Evolutionary conservation across 2,329 filamentous ascomycete genomes (phyloP), one percentile per base, ranked within the genome.

Genomic region (Cercospora sp.): DNA sequence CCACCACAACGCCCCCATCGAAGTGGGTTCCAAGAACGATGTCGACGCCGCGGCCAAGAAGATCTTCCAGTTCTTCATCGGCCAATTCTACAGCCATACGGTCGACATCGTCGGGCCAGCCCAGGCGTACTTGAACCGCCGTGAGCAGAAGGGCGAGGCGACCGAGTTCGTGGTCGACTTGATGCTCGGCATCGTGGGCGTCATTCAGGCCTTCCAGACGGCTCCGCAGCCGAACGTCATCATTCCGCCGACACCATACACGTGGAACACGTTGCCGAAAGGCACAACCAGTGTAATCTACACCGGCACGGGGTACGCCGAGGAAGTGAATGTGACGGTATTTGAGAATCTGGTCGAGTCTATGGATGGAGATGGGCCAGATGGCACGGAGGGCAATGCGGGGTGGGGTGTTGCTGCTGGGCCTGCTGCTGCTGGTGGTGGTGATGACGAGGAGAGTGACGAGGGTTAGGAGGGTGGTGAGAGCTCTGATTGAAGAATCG

Each of bases 41-140:
- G 20, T 45, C 2, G 45, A 18, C 2, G 36, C 60, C 4, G 23
- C 60, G 3, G 60, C 60, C 5, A 62, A 42, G 40, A 40, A 62
- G n/a, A 40, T 9, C 20, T 62, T 62, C 40, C 12, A 40, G 9
- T 62, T 62, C 60, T 62, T 62, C 60, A 48, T 62, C 40, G 26
- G 31, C 23, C 36, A 62, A 6, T 48, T 20, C 26, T 7, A 45
- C 23, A 23, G 45, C 8, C 7, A 30, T 10, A 23, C 23, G 12
- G 5, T 31, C 7, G 60, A 62, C 9, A 62, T 51, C 13, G 36
- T 30, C 1, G 13, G 60, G 3, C 2, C 23, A 10, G 60, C 60
- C 2, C 20, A 48, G 40, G 60, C 20, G 1, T 62, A 30, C 26
- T 26, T 62, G 33, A 10, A 3, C 12, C 20, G 28, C 9, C 33